A percentile compares a stretch with the other conserved stretches of the same genome.
Evolutionary conservation across 2,329 filamentous ascomycete genomes (phyloP).

Genomic region (Fusarium sp.): DNA sequence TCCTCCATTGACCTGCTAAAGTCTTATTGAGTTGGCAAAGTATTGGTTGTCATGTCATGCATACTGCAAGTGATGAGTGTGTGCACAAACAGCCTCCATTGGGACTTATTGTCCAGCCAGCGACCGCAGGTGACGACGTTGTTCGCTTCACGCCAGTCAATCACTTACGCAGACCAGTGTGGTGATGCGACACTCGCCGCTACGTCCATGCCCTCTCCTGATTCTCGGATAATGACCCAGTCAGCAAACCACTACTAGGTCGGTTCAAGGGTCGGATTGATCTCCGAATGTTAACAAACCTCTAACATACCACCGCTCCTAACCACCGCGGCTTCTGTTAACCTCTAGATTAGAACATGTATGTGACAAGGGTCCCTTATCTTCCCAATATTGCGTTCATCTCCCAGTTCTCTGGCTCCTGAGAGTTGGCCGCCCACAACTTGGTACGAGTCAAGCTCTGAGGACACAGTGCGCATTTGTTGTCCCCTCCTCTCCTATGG

Average conservation of each 20-base stretch:
- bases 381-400: conserved; percentile 18
- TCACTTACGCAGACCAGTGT: background rate
- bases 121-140: conserved; percentile 10
- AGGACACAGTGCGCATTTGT: conserved; percentile 6
- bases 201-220: conserved; percentile 3
- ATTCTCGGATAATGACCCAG: background rate
- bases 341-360: conserved; percentile 11
- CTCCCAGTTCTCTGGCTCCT: conserved; percentile 12
- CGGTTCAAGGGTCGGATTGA: background rate
- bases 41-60: conserved; percentile 9
- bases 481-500: background rate
- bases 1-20: background rate
- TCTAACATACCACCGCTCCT: background rate
- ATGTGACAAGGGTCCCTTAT: conserved; percentile 5
- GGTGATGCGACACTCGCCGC: conserved; percentile 3
- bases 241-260: conserved; percentile 1
- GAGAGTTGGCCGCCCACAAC: conserved; percentile 1
- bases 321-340: conserved; percentile 5
- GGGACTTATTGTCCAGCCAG: conserved; percentile 12
- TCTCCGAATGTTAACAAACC: conserved; percentile 6
- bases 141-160: conserved; percentile 1
- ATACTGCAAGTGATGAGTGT: conserved; percentile 23
- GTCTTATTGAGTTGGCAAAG: conserved; percentile 2
- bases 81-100: conserved; percentile 4
- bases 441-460: background rate